Evolutionary conservation across 202 grass and related monocot species (phyloP).

Genomic region (Schoenoplectus tabernaemontani): DNA sequence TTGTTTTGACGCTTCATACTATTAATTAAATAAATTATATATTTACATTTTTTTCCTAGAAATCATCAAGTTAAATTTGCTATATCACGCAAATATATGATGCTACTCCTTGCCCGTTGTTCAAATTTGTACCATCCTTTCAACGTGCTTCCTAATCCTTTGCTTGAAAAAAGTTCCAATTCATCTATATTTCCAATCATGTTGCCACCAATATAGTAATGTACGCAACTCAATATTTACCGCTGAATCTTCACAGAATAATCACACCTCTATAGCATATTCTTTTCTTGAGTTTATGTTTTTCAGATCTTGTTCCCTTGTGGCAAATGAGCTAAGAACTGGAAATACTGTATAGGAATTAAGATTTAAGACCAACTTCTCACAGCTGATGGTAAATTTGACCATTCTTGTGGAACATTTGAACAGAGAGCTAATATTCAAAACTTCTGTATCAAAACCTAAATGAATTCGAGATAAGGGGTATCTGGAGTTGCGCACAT

Average conservation of each 20-base stretch:
- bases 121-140: neutral
- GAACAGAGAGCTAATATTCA: neutral
- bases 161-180: too few relatives aligned
- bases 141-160: neutral
- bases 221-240: neutral
- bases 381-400: neutral
- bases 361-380: neutral
- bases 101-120: neutral
- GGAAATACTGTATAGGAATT: neutral
- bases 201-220: too few relatives aligned
- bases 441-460: neutral
- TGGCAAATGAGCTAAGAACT: neutral
- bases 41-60: slow-evolving; percentile 8
- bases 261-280: neutral
- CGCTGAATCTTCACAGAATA: neutral
- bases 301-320: neutral
- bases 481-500: neutral
- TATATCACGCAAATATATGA: neutral
- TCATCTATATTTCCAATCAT: neutral
- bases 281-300: neutral
- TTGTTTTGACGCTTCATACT: neutral
- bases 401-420: neutral
- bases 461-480: neutral
- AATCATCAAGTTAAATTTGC: neutral
- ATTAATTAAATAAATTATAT: neutral